A percentile compares a stretch with the other conserved stretches of the same genome.
Evolutionary conservation across 306 rosid genomes (phyloP).

Genomic region (Astragalus membranaceus): DNA sequence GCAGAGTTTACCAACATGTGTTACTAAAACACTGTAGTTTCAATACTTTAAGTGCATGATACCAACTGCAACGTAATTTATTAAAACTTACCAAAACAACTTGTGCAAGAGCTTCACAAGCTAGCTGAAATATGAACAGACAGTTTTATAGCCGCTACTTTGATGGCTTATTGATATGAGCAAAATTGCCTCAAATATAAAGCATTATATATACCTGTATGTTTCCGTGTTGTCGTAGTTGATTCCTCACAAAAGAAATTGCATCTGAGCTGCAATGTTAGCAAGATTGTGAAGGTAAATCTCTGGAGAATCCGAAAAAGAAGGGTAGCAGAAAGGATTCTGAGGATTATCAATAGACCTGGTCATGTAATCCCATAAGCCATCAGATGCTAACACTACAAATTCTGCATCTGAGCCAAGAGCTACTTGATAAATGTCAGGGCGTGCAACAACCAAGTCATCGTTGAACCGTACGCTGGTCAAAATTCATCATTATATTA

Average conservation of each 20-base stretch:
- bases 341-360: constrained; percentile 41
- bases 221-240: constrained; percentile 75
- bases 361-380: constrained; percentile 95
- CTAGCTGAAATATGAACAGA: constrained; percentile 52
- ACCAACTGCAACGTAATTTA: background rate
- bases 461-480: constrained; percentile 65
- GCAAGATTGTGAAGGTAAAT: constrained; percentile 25
- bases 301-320: background rate
- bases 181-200: background rate
- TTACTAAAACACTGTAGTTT: background rate
- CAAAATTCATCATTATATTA: constrained; percentile 13
- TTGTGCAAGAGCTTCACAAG: constrained; percentile 85
- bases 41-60: background rate
- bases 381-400: constrained; percentile 87
- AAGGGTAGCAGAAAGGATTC: constrained; percentile 12
- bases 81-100: constrained; percentile 80
- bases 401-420: constrained; percentile 82
- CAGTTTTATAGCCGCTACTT: constrained; percentile 9
- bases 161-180: background rate
- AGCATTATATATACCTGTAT: constrained; percentile 56
- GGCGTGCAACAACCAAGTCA: constrained; percentile 78
- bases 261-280: constrained; percentile 77
- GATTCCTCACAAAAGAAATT: constrained; percentile 71
- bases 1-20: constrained; percentile 6
- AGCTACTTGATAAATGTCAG: constrained; percentile 70